These are phyloP conservation scores for Cunninghamia lanceolata DNA, from an alignment of 75 land plant species.

Conservation along the genomic window DNA sequence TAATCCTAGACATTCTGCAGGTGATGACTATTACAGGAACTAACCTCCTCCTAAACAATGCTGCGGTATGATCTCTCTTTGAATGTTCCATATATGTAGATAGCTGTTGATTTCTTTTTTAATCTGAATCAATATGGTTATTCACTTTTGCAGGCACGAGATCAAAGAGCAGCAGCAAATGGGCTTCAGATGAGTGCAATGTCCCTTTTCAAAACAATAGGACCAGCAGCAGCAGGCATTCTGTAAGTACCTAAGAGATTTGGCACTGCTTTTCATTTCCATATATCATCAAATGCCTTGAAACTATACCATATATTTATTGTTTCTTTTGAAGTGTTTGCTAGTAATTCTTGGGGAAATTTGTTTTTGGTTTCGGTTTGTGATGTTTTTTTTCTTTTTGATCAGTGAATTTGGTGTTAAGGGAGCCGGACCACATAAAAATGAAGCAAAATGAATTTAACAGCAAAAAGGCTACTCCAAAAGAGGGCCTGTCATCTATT, in stretches of 20 bases:
- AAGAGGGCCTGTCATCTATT: too few relatives aligned
- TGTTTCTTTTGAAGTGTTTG: neutral
- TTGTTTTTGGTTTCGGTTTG: neutral
- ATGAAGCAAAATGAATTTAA: too few relatives aligned
- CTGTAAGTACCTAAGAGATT: neutral
- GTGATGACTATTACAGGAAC: conserved; percentile 16
- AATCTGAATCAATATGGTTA: neutral
- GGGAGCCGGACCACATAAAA: too few relatives aligned
- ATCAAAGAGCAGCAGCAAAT: too few relatives aligned
- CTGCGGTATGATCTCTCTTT: conserved; percentile 21
- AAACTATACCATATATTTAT: neutral
- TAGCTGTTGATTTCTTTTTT: neutral
- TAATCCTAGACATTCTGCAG: conserved; percentile 11
- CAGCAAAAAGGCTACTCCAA: too few relatives aligned
- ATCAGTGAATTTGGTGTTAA: too few relatives aligned
- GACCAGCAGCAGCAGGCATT: conserved; percentile 51
- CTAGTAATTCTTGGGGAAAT: neutral
- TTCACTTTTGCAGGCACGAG: conserved; percentile 13
- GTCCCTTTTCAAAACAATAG: conserved; percentile 39
- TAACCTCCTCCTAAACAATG: conserved; percentile 27
- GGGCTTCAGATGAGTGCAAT: conserved; percentile 30
- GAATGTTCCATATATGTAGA: neutral
- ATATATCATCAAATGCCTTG: neutral
- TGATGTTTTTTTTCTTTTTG: too few relatives aligned
- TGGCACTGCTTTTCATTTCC: neutral